Percentiles rank a stretch among this genome's conserved stretches.
Evolutionary conservation across 352 stramenopile species (phyloP).

Genomic region (Phytophthora melonis): DNA sequence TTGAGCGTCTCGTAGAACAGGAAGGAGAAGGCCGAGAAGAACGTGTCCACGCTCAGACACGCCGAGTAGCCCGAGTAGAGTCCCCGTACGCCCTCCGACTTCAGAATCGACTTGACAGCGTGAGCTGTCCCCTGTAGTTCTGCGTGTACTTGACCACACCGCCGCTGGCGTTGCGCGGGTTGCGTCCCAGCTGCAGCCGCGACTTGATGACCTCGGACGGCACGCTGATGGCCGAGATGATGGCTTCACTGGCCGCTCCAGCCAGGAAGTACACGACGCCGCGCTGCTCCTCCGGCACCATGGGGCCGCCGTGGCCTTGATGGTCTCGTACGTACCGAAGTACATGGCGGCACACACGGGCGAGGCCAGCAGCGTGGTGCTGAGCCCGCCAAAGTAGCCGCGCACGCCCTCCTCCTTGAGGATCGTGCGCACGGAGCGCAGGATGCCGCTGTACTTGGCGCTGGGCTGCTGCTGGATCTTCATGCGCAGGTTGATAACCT

Average conservation of each 20-base stretch:
- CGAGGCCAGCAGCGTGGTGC: constrained; percentile 79
- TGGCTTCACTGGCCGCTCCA: constrained; percentile 67
- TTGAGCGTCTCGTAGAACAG: constrained; percentile 87
- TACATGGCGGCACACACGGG: constrained; percentile 79
- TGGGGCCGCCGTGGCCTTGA: constrained; percentile 62
- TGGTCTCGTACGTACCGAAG: constrained; percentile 82
- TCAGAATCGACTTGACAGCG: constrained; percentile 68
- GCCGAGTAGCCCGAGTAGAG: constrained; percentile 82
- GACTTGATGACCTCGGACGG: constrained; percentile 88
- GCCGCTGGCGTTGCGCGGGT: constrained; percentile 73
- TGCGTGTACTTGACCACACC: constrained; percentile 72
- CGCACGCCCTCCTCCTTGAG: constrained; percentile 77
- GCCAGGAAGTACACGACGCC: constrained; percentile 77
- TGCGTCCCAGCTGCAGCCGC: constrained; percentile 75
- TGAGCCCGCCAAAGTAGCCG: constrained; percentile 76
- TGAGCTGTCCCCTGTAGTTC: constrained; percentile 79
- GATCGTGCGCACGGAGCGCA: constrained; percentile 71
- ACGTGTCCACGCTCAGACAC: constrained; percentile 82
- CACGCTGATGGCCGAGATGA: constrained; percentile 79
- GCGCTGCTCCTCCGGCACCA: constrained; percentile 56
- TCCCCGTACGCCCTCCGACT: constrained; percentile 66
- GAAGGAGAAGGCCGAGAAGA: constrained; percentile 87
- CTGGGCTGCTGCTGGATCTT: constrained; percentile 72
- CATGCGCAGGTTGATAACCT: constrained; percentile 88
- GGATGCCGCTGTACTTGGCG: constrained; percentile 70